These are phyloP conservation scores for Calonectria montana DNA, from an alignment of 2,329 filamentous ascomycete genomes.

Conservation along the genomic window DNA sequence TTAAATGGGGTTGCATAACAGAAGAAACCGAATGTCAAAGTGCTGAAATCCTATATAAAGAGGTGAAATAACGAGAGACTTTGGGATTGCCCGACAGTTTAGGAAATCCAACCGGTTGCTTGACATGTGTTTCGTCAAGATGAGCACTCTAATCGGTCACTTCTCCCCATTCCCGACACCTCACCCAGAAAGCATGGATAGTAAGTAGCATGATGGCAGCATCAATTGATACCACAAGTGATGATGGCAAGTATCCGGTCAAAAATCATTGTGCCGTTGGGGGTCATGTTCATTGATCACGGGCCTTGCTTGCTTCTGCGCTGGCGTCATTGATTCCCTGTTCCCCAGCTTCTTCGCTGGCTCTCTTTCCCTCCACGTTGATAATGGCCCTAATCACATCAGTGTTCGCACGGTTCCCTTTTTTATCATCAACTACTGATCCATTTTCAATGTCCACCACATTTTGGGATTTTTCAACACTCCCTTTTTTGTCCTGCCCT, in stretches of 20 bases:
- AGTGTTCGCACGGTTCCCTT: neutral
- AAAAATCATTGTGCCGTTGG: neutral
- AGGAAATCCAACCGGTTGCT: neutral
- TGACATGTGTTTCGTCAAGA: neutral
- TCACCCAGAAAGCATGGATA: neutral
- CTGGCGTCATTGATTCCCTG: neutral
- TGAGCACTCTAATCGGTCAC: neutral
- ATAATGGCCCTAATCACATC: slow-evolving; percentile 2
- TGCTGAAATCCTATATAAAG: neutral
- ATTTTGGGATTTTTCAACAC: neutral
- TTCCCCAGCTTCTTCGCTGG: neutral
- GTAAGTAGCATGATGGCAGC: neutral
- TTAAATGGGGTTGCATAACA: neutral
- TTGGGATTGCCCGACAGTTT: neutral
- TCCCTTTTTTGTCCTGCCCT: neutral
- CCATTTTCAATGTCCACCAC: neutral
- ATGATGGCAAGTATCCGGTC: neutral
- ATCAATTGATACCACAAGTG: neutral
- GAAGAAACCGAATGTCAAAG: neutral
- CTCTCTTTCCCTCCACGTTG: neutral
- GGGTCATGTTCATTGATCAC: neutral
- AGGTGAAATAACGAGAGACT: neutral
- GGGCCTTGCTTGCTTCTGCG: neutral
- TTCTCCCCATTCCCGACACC: neutral
- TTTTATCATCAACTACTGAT: neutral